Evolutionary conservation across 169 alveolate species (phyloP), one percentile per base, ranked within the genome.

Genomic region (Cystoisospora suis): DNA sequence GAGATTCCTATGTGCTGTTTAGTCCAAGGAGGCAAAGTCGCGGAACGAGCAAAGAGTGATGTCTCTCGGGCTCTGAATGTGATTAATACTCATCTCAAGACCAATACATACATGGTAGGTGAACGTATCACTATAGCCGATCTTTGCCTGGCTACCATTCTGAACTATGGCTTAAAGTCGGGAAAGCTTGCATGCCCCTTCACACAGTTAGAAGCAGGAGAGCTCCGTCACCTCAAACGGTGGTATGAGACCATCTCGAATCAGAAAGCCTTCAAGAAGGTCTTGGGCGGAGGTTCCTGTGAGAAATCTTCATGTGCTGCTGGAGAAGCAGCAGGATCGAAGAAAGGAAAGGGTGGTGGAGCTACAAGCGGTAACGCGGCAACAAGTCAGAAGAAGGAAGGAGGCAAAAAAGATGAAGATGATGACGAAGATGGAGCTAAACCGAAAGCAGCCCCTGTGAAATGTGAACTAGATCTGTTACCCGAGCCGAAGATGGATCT

Each of bases 401-500:
- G 58, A 20, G 72, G 15, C 1, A n/a, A 17, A 27, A 65, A 6
- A 0, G 17, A 34, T n/a, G 90, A 75, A 2, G 70, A 12, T 12
- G 88, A 45, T 4, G 88, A 5, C 29, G 75, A 46, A 23, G 85
- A 53, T 36, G 38, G 58, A 9, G 81, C 81, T 27, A 29, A 53
- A 36, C 15, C 23, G 46, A 27, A 53, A 0, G 81, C 90, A 34
- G 75, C 90, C 27, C 23, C 69, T 38, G 70, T 29, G 32, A 36
- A 56, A 61, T 38, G 61, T 20, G 87, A 96, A 70, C 47, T 96
- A 49, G 99, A 97, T 86, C 94, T 92, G 75, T 96, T 96, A 75
- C 99, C 99, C 34, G 98, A 98, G 61, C 85, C 99, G 42, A 83
- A 95, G 17, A 96, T 98, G 92, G 95, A 92, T 59, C 87, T 99